Percentiles rank a stretch among this genome's conserved stretches.
Conservation (phyloP, 2,329 filamentous ascomycete genomes). For the Reticulascus tulasneorum region DNA sequence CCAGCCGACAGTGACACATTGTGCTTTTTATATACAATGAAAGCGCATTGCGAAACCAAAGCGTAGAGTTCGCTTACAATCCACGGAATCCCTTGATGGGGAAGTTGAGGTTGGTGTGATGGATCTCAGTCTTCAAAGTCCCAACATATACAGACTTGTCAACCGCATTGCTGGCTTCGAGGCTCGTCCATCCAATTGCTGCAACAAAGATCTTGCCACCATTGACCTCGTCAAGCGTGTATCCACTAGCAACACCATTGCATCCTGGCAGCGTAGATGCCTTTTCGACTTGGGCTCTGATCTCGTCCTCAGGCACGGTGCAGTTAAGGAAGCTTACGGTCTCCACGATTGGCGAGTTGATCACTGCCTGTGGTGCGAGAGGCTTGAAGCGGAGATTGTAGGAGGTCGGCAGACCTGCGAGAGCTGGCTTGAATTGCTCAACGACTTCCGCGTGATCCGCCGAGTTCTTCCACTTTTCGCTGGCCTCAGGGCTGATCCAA, state of each 20-base stretch:
- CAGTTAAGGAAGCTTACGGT: constrained; percentile 39
- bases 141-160: constrained; percentile 14
- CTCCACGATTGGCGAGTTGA: constrained; percentile 26
- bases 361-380: constrained; percentile 21
- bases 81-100: constrained; percentile 22
- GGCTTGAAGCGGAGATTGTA: constrained; percentile 22
- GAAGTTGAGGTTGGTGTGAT: constrained; percentile 23
- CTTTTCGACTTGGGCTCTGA: constrained; percentile 17
- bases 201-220: constrained; percentile 20
- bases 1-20: too few relatives aligned
- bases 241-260: constrained; percentile 20
- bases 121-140: constrained; percentile 15
- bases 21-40: too few relatives aligned
- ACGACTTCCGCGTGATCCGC: constrained; percentile 15
- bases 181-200: constrained; percentile 19
- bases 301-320: constrained; percentile 29
- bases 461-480: constrained; percentile 15
- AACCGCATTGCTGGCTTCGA: constrained; percentile 18
- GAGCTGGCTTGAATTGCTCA: constrained; percentile 13
- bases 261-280: constrained; percentile 18
- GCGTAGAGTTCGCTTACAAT: constrained; percentile 6
- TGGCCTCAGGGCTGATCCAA: constrained; percentile 18
- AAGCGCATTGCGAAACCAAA: too few relatives aligned
- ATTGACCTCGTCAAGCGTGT: constrained; percentile 12
- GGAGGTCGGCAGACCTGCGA: constrained; percentile 17